phyloP scores from a whole-genome alignment of 441 rosid species.

The Daphne laureola region DNA sequence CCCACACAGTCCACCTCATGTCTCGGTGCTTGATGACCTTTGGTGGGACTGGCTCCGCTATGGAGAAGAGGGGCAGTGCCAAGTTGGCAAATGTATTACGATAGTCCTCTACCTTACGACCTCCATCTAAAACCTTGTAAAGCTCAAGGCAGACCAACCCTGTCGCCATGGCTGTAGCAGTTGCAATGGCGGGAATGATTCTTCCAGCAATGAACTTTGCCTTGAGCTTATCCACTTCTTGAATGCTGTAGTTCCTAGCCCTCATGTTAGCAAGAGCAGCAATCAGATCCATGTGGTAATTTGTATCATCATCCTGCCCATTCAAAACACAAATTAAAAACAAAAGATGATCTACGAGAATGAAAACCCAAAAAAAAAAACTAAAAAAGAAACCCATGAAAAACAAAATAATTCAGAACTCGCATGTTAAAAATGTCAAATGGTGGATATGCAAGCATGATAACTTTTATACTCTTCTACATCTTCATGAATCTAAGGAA shows the following conservation, averaged over 20 bases:
- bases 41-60: slow-evolving; percentile 94
- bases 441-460: no score
- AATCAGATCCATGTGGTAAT: slow-evolving; percentile 95
- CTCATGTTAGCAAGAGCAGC: slow-evolving; percentile 99
- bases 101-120: slow-evolving; percentile 78
- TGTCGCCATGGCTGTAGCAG: slow-evolving; percentile 95
- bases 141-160: slow-evolving; percentile 97
- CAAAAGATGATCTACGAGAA: slow-evolving; percentile 1
- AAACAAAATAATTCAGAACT: background rate
- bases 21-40: slow-evolving; percentile 77
- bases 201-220: slow-evolving; percentile 99
- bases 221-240: slow-evolving; percentile 93
- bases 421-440: background rate
- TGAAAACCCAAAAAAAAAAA: background rate
- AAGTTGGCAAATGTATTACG: slow-evolving; percentile 97
- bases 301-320: slow-evolving; percentile 84
- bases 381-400: background rate
- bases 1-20: slow-evolving; percentile 98
- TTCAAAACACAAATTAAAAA: background rate
- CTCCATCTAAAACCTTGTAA: slow-evolving; percentile 77
- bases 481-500: no score
- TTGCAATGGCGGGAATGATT: slow-evolving; percentile 96
- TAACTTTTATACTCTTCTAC: no score
- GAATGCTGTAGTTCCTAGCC: slow-evolving; percentile 92
- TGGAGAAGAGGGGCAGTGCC: slow-evolving; percentile 86